Conservation (phyloP, 108 stramenopile species). For the Cyclotella atomus region DNA sequence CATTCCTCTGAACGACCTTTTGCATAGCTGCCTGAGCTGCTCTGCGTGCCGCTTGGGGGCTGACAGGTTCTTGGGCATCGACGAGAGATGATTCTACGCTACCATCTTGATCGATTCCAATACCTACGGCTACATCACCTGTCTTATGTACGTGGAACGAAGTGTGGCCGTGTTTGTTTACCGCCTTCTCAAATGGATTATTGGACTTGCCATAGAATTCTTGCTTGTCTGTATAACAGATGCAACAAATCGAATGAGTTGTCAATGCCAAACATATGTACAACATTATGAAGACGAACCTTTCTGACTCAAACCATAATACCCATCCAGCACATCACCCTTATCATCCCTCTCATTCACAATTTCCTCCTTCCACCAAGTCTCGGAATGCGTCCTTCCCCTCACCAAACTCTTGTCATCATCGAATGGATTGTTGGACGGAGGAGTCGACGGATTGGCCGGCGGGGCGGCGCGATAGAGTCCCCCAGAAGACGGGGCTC, state of each 20-base stretch:
- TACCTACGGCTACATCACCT: conserved; percentile 10
- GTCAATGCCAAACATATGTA: neutral
- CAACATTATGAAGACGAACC: neutral
- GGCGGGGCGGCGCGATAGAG: conserved; percentile 12
- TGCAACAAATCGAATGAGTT: neutral
- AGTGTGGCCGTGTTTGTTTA: neutral
- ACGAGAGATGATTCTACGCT: conserved; percentile 17
- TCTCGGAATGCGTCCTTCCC: conserved; percentile 24
- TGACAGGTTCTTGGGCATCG: neutral
- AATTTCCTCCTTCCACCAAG: conserved; percentile 48
- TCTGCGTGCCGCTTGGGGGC: neutral
- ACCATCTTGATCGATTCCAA: conserved; percentile 23
- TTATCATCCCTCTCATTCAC: conserved; percentile 30
- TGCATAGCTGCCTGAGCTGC: conserved; percentile 2
- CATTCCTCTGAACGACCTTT: neutral
- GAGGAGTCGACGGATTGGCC: neutral
- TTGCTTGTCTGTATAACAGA: conserved; percentile 4
- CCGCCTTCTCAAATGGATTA: conserved; percentile 27
- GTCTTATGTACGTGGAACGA: neutral
- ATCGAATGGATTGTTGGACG: conserved; percentile 22
- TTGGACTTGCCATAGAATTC: conserved; percentile 27
- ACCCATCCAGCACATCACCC: conserved; percentile 19
- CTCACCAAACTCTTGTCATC: neutral
- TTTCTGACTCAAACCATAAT: conserved; percentile 23
- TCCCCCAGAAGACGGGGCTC: conserved; percentile 2